These are phyloP conservation scores for Stramenopiles sp. DNA, from an alignment of 352 stramenopile species.

Conservation along the genomic window DNA sequence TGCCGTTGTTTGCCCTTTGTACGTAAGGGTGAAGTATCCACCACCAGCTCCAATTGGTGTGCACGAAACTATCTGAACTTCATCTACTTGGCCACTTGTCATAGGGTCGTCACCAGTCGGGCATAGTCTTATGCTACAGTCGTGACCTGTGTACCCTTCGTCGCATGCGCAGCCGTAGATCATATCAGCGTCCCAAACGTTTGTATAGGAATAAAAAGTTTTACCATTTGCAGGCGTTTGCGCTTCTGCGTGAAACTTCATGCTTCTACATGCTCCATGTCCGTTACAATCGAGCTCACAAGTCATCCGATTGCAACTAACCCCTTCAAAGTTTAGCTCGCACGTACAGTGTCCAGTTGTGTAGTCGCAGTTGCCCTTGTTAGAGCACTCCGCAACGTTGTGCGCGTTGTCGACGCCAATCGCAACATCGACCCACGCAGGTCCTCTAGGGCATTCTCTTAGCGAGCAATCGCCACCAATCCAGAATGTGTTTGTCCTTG, in stretches of 20 bases:
- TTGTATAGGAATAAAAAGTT: no score
- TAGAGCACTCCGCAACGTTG: constrained; percentile 48
- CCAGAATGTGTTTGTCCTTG: background rate
- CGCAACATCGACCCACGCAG: background rate
- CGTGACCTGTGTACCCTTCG: no score
- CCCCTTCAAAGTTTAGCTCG: constrained; percentile 48
- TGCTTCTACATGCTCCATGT: constrained; percentile 48
- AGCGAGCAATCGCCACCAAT: background rate
- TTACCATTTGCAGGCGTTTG: no score
- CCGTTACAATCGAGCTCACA: constrained; percentile 32
- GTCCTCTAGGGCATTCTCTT: background rate
- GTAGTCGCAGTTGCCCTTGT: constrained; percentile 56
- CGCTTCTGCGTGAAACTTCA: constrained; percentile 58
- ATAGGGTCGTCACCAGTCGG: constrained; percentile 59
- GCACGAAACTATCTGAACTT: constrained; percentile 53
- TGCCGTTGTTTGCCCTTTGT: constrained; percentile 43
- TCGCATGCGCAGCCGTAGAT: constrained; percentile 66
- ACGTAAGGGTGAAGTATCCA: constrained; percentile 57
- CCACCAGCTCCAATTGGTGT: constrained; percentile 37
- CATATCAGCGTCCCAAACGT: constrained; percentile 72
- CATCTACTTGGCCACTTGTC: constrained; percentile 52
- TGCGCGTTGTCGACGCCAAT: constrained; percentile 21
- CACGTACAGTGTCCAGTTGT: constrained; percentile 43
- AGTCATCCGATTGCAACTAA: constrained; percentile 47
- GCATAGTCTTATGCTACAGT: constrained; percentile 33